Evolutionary conservation across 257 asterid genomes (phyloP).

Genomic region (Cruciata laevipes): DNA sequence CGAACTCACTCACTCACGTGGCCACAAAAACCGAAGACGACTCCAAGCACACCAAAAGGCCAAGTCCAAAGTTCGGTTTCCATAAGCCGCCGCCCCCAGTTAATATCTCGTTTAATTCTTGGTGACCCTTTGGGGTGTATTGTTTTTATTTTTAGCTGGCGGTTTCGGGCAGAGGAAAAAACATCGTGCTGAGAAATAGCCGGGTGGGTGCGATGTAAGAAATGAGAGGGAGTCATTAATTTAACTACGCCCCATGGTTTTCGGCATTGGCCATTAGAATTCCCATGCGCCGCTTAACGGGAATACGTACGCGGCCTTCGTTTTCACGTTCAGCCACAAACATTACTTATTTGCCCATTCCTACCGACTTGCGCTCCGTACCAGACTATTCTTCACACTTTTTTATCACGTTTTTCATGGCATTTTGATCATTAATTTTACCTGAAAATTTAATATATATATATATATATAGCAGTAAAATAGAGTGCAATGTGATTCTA

Average conservation of each 20-base stretch:
- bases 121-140: neutral
- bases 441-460: too few species aligned
- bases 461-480: too few species aligned
- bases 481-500: too few species aligned
- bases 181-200: neutral
- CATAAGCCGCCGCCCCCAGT: neutral
- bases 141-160: neutral
- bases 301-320: neutral
- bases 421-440: too few species aligned
- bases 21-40: neutral
- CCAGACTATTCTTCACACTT: too few species aligned
- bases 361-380: too few species aligned
- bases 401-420: too few species aligned
- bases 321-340: neutral
- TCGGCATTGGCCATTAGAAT: slow-evolving; percentile 4
- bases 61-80: neutral
- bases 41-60: neutral
- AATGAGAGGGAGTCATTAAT: neutral
- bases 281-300: slow-evolving; percentile 6
- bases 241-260: slow-evolving; percentile 8
- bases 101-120: neutral
- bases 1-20: neutral
- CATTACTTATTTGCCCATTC: neutral
- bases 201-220: neutral
- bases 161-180: neutral